Conservation (phyloP, 1,284 basidiomycete species). For the Chiua sp. region DNA sequence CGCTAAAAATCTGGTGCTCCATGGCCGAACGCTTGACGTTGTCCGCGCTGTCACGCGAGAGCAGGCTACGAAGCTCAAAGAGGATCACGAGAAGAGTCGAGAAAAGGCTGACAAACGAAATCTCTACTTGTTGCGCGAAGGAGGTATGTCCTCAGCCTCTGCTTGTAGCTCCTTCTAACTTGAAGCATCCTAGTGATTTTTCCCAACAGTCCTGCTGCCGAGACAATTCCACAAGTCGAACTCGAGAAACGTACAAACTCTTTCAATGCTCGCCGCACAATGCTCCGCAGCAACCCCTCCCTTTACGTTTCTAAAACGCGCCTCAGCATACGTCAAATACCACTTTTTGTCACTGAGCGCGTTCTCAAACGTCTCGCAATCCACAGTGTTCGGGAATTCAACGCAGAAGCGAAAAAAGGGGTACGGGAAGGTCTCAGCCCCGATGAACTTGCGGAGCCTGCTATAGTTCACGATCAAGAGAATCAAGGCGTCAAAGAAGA, state of each 20-base stretch:
- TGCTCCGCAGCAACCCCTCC: conserved; percentile 90
- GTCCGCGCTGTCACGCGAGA: conserved; percentile 91
- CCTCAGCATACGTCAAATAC: conserved; percentile 92
- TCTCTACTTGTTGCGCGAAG: conserved; percentile 95
- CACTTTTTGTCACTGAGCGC: conserved; percentile 89
- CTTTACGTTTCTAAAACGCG: conserved; percentile 95
- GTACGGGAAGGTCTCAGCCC: conserved; percentile 64
- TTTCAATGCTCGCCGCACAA: conserved; percentile 80
- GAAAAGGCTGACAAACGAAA: conserved; percentile 97
- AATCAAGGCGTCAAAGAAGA: conserved; percentile 34
- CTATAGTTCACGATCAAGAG: conserved; percentile 29
- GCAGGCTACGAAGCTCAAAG: conserved; percentile 85
- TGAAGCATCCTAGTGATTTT: conserved; percentile 71
- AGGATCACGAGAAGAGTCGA: conserved; percentile 82
- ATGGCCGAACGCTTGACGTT: conserved; percentile 93
- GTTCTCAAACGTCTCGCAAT: conserved; percentile 88
- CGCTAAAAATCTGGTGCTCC: conserved; percentile 85
- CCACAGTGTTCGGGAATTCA: conserved; percentile 82
- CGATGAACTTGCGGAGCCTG: conserved; percentile 70
- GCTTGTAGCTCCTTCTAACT: background rate
- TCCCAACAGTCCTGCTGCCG: conserved; percentile 83
- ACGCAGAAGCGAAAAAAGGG: conserved; percentile 77
- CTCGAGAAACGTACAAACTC: conserved; percentile 84
- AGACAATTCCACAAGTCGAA: conserved; percentile 70
- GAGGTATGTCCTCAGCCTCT: conserved; percentile 58